Base-by-base conservation (phyloP, 306 rosid species). In the Lagenaria siceraria region DNA sequence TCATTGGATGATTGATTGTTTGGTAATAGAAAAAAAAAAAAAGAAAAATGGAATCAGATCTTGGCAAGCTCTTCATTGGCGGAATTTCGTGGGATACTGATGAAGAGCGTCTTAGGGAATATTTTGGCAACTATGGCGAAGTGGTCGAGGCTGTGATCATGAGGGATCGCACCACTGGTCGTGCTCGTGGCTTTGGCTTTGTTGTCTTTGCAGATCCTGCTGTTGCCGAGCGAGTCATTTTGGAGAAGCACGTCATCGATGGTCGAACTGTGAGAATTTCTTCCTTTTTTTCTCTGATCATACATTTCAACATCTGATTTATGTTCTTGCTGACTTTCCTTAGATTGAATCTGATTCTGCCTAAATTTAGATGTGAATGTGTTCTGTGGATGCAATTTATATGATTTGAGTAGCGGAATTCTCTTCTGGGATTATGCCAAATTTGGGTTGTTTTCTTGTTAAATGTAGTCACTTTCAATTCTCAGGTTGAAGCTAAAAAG, bases 41-140 rank as follows among this genome's bases (percentile, higher is more conserved):
- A 46, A 11, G 13, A 46, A 46, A 12, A 46, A 93, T 93, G 98
- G 96, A 91, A 83, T 88, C 98, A 79, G 98, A 93, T 88, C 92
- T 91, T 77, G 96, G 98, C 74, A 93, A 93, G 93, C 97, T 93
- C 89, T 93, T 93, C 93, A 91, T 93, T 89, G 98, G 98, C 74
- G 98, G 98, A 78, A 93, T 93, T 89, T 91, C 98, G 14, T 93
- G 98, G 98, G 97, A 93, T 83, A 93, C 98, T 42, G 96, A 93
- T 79, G 97, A 93, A 84, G 97, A 89, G 79, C 93, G 97, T 63
- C 97, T 93, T 56, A 91, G 87, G 74, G 96, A 89, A 21, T 88
- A 93, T 81, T 93, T 93, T 78, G 78, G 90, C 80, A 91, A 83
- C 36, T 93, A 89, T 58, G 98, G 98, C 27, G 96, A 93, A 89